These are phyloP conservation scores for Monosporozyma servazzii DNA, from an alignment of 805 yeast genomes.

Conservation along the genomic window DNA sequence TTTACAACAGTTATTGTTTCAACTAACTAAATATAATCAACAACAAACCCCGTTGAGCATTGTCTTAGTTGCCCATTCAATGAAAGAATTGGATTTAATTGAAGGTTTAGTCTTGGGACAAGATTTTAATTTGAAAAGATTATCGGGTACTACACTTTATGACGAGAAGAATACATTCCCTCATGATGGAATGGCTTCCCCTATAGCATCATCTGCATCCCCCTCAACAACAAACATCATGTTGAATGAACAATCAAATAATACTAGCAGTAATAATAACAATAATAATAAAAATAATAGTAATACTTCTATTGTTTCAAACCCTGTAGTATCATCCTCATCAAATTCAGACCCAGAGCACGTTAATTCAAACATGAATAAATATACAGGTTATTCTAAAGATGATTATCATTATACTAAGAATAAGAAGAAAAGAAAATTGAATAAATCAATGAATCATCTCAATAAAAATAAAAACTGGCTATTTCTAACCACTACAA, in stretches of 20 bases:
- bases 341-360: slow-evolving; percentile 5
- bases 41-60: slow-evolving; percentile 11
- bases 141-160: slow-evolving; percentile 54
- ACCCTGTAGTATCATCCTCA: slow-evolving; percentile 3
- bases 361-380: not conserved
- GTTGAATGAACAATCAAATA: not conserved
- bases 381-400: slow-evolving; percentile 15
- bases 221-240: not conserved
- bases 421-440: slow-evolving; percentile 6
- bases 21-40: slow-evolving; percentile 13
- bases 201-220: slow-evolving; percentile 1
- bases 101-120: slow-evolving; percentile 77
- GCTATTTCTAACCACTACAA: slow-evolving; percentile 38
- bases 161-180: slow-evolving; percentile 25
- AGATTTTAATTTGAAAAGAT: slow-evolving; percentile 51
- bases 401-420: slow-evolving; percentile 24
- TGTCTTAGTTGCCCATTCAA: slow-evolving; percentile 47
- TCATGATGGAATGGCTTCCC: not conserved
- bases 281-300: too few relatives aligned
- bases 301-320: too few relatives aligned
- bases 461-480: slow-evolving; percentile 17
- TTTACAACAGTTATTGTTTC: slow-evolving; percentile 38
- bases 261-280: not conserved
- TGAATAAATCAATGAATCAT: not conserved
- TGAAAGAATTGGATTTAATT: slow-evolving; percentile 65